phyloP scores from a whole-genome alignment of 2,329 filamentous ascomycete species.

The Fusarium devonianum region DNA sequence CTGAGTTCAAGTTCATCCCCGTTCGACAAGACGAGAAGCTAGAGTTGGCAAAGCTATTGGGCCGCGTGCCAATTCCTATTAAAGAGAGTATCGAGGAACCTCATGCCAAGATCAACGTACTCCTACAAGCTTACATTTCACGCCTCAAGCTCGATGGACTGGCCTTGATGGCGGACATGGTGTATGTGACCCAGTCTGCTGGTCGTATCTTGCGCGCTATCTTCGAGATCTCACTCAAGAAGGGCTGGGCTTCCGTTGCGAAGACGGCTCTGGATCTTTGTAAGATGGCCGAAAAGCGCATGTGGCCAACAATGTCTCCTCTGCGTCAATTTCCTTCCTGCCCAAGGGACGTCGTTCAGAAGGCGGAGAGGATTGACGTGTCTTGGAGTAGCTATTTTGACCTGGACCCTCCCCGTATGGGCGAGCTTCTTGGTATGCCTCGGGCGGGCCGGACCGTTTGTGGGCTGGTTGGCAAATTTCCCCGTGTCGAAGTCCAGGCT shows the following conservation, averaged over 20 bases:
- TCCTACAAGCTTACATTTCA: constrained; percentile 96
- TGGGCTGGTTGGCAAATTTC: constrained; percentile 88
- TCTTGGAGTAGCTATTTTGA: constrained; percentile 95
- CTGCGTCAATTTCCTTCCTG: constrained; percentile 88
- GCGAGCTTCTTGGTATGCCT: constrained; percentile 88
- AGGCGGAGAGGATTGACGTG: constrained; percentile 93
- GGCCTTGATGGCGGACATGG: constrained; percentile 96
- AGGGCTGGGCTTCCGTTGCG: constrained; percentile 92
- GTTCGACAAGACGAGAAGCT: constrained; percentile 98
- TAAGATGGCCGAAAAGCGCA: constrained; percentile 99
- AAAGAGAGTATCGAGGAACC: constrained; percentile 98
- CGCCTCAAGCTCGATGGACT: constrained; percentile 92
- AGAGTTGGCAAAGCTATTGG: constrained; percentile 89
- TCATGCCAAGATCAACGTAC: constrained; percentile 96
- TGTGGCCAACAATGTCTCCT: constrained; percentile 99
- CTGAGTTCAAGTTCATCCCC: constrained; percentile 99
- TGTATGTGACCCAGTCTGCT: constrained; percentile 97
- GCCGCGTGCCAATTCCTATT: constrained; percentile 90
- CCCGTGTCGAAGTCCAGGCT: constrained; percentile 88
- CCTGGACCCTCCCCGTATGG: constrained; percentile 94
- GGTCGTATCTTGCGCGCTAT: constrained; percentile 94
- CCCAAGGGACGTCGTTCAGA: constrained; percentile 84
- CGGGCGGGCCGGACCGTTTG: constrained; percentile 88
- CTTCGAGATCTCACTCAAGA: constrained; percentile 97
- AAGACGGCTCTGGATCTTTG: constrained; percentile 93